Conservation (phyloP, 495 filamentous ascomycete species). For the Penicillium ochrochloron region DNA sequence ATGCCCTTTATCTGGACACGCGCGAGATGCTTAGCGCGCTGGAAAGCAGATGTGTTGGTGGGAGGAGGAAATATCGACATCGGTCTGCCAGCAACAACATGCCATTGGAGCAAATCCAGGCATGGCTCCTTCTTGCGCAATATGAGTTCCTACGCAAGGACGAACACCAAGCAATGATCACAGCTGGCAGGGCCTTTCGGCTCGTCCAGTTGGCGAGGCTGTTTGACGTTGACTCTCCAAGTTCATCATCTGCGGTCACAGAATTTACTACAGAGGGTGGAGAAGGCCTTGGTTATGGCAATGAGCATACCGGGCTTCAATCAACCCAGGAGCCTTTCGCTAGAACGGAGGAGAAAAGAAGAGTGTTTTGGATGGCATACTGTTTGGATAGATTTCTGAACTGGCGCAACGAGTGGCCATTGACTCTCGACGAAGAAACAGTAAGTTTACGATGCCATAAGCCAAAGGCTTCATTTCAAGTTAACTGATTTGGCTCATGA, state of each 20-base stretch:
- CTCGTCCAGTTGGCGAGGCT: conserved; percentile 55
- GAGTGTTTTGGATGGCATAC: conserved; percentile 59
- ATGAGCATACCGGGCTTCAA: not conserved
- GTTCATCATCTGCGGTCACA: conserved; percentile 6
- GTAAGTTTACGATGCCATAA: conserved; percentile 28
- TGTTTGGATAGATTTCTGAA: conserved; percentile 54
- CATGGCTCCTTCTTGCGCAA: conserved; percentile 57
- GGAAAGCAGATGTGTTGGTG: conserved; percentile 13
- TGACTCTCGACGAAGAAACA: conserved; percentile 52
- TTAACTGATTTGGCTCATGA: not conserved
- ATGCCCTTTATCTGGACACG: conserved; percentile 53
- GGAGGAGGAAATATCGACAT: conserved; percentile 15
- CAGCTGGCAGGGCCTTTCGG: conserved; percentile 58
- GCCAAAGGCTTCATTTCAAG: conserved; percentile 13
- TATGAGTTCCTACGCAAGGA: conserved; percentile 57
- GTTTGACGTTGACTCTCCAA: conserved; percentile 51
- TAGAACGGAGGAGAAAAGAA: conserved; percentile 47
- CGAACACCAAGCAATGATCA: conserved; percentile 55
- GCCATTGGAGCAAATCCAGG: conserved; percentile 52
- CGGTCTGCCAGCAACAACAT: conserved; percentile 1
- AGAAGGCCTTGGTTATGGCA: not conserved
- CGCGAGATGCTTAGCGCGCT: conserved; percentile 46
- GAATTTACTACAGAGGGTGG: not conserved
- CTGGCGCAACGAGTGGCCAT: conserved; percentile 43
- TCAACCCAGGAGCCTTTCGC: conserved; percentile 5